phyloP scores from a whole-genome alignment of 2,329 filamentous ascomycete genomes.

The Curvularia sp. region DNA sequence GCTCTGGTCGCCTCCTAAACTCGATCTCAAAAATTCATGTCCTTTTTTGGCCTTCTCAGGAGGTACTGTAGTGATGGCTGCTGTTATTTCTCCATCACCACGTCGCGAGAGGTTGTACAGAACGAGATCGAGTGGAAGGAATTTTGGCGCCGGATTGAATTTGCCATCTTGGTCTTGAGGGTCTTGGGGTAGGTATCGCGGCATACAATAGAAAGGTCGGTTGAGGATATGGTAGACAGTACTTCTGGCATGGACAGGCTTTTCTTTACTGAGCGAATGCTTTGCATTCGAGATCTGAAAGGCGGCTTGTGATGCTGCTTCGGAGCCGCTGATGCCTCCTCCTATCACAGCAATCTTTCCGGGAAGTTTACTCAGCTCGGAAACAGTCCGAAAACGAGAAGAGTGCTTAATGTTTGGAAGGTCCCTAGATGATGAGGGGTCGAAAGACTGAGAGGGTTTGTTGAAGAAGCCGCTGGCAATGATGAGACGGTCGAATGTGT shows the following conservation, averaged over 20 bases:
- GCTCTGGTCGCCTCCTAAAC: slow-evolving; percentile 58
- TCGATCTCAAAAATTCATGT: slow-evolving; percentile 57
- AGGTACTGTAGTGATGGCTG: slow-evolving; percentile 70
- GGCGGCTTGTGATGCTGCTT: slow-evolving; percentile 76
- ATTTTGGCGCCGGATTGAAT: slow-evolving; percentile 60
- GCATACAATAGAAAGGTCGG: slow-evolving; percentile 75
- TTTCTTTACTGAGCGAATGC: slow-evolving; percentile 57
- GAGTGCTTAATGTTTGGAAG: slow-evolving; percentile 37
- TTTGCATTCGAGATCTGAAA: slow-evolving; percentile 71
- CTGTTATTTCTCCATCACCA: slow-evolving; percentile 63
- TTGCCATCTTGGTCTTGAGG: slow-evolving; percentile 30
- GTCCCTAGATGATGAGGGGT: slow-evolving; percentile 9
- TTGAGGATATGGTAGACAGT: slow-evolving; percentile 73
- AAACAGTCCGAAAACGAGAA: slow-evolving; percentile 37
- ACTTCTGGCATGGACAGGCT: slow-evolving; percentile 50
- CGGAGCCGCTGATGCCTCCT: slow-evolving; percentile 82
- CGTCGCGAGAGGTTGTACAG: slow-evolving; percentile 74
- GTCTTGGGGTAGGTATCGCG: slow-evolving; percentile 56
- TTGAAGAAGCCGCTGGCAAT: slow-evolving; percentile 79
- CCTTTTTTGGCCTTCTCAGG: slow-evolving; percentile 63
- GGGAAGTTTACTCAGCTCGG: slow-evolving; percentile 24
- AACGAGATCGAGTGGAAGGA: slow-evolving; percentile 75
- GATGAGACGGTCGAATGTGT: slow-evolving; percentile 72
- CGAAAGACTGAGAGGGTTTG: slow-evolving; percentile 38
- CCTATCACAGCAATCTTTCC: slow-evolving; percentile 77